phyloP scores from a whole-genome alignment of 768 basidiomycete genomes.

The Xerocomellus chrysenteron region DNA sequence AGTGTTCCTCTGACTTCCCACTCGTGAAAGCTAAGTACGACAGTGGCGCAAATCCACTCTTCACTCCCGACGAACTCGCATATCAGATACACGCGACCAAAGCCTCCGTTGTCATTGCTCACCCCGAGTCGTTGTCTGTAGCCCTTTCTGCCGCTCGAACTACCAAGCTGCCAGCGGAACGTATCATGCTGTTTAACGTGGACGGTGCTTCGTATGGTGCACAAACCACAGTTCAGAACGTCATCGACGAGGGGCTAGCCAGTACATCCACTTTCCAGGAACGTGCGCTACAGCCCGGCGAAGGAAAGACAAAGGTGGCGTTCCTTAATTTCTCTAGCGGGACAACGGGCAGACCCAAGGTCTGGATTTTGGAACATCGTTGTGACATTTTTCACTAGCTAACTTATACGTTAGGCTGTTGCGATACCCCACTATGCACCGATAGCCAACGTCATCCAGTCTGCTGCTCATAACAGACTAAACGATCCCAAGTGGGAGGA shows the following conservation, averaged over 20 bases:
- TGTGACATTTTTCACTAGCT: not conserved
- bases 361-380: slow-evolving; percentile 17
- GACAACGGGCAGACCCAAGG: slow-evolving; percentile 76
- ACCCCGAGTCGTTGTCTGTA: slow-evolving; percentile 43
- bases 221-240: slow-evolving; percentile 40
- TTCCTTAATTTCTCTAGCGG: slow-evolving; percentile 74
- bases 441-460: slow-evolving; percentile 63
- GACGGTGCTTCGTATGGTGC: slow-evolving; percentile 10
- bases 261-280: slow-evolving; percentile 45
- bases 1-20: slow-evolving; percentile 22
- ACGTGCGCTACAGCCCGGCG: slow-evolving; percentile 50
- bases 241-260: slow-evolving; percentile 50
- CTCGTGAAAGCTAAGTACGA: not conserved
- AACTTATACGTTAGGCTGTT: slow-evolving; percentile 42
- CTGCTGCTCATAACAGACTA: slow-evolving; percentile 52
- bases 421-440: slow-evolving; percentile 59
- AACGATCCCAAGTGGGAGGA: slow-evolving; percentile 46
- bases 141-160: slow-evolving; percentile 45
- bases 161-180: slow-evolving; percentile 42
- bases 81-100: slow-evolving; percentile 54
- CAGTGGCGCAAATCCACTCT: slow-evolving; percentile 64
- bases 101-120: slow-evolving; percentile 48
- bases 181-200: slow-evolving; percentile 43
- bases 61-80: slow-evolving; percentile 54
- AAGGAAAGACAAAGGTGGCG: slow-evolving; percentile 68